Percentiles rank a stretch among this genome's conserved stretches.
Conservation (phyloP, 441 rosid species). For the Gossypium schwendimanii region DNA sequence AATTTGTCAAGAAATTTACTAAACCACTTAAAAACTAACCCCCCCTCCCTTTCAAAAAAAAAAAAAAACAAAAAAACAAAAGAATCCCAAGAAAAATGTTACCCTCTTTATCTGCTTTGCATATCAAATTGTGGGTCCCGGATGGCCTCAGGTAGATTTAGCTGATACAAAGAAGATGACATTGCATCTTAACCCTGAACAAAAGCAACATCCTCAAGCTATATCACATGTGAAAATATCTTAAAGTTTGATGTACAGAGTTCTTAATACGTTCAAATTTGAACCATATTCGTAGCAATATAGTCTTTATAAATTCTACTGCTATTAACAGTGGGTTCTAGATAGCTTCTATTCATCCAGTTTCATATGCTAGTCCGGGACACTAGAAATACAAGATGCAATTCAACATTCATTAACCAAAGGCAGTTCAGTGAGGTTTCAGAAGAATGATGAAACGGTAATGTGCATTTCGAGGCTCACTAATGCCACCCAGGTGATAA, state of each 20-base stretch:
- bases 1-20: too few relatives aligned
- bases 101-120: too few relatives aligned
- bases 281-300: background rate
- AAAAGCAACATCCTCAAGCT: background rate
- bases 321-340: background rate
- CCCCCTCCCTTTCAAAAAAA: too few relatives aligned
- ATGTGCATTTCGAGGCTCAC: slow-evolving; percentile 71
- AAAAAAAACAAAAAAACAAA: too few relatives aligned
- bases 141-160: background rate
- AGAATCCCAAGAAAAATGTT: too few relatives aligned
- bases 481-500: slow-evolving; percentile 71
- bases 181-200: background rate
- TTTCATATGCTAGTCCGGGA: background rate
- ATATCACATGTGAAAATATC: background rate
- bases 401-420: background rate
- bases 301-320: background rate
- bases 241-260: background rate
- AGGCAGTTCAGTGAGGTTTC: slow-evolving; percentile 49
- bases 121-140: too few relatives aligned
- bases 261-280: background rate
- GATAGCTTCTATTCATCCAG: background rate
- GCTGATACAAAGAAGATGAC: background rate
- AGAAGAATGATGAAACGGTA: slow-evolving; percentile 61
- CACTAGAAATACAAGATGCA: background rate
- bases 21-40: too few relatives aligned